A percentile compares a stretch with the other conserved stretches of the same genome.
phyloP scores from a whole-genome alignment of 2,329 filamentous ascomycete species.

The Purpureocillium takamizusanense region DNA sequence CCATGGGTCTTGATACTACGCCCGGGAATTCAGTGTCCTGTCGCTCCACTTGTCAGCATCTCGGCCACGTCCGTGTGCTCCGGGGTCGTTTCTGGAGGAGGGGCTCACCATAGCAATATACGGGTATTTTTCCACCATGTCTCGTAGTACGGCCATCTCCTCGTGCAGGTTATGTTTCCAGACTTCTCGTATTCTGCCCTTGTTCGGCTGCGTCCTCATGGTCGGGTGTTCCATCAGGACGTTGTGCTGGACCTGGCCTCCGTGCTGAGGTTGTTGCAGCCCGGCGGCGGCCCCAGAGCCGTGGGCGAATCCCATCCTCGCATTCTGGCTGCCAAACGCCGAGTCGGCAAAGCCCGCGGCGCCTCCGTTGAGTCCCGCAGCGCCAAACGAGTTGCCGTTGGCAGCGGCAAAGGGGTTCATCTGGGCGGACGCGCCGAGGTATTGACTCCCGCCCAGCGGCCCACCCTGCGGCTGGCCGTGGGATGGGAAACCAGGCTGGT shows the following conservation, averaged over 20 bases:
- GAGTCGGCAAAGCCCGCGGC: slow-evolving; percentile 54
- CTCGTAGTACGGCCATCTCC: slow-evolving; percentile 78
- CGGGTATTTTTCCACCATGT: slow-evolving; percentile 80
- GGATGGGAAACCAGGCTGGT: slow-evolving; percentile 41
- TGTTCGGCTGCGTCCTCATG: slow-evolving; percentile 48
- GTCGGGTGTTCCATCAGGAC: slow-evolving; percentile 32
- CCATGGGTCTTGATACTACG: slow-evolving; percentile 91
- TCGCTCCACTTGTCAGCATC: not conserved
- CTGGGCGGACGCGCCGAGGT: slow-evolving; percentile 59
- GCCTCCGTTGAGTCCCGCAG: slow-evolving; percentile 45
- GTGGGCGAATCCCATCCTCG: slow-evolving; percentile 78
- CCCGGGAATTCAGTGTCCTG: slow-evolving; percentile 99
- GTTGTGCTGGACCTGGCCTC: slow-evolving; percentile 29
- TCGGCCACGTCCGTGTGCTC: too few relatives aligned
- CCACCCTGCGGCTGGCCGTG: slow-evolving; percentile 40
- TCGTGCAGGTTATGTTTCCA: slow-evolving; percentile 88
- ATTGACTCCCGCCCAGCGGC: slow-evolving; percentile 58
- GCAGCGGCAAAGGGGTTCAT: slow-evolving; percentile 59
- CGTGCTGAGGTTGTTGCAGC: slow-evolving; percentile 51
- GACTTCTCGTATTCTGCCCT: slow-evolving; percentile 85
- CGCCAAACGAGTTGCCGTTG: slow-evolving; percentile 47
- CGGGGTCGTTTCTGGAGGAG: not conserved
- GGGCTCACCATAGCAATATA: slow-evolving; percentile 90
- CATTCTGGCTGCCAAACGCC: slow-evolving; percentile 77
- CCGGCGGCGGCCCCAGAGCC: slow-evolving; percentile 45